Evolutionary conservation across 2,329 filamentous ascomycete genomes (phyloP).

Genomic region (Hypoxylon sp.): DNA sequence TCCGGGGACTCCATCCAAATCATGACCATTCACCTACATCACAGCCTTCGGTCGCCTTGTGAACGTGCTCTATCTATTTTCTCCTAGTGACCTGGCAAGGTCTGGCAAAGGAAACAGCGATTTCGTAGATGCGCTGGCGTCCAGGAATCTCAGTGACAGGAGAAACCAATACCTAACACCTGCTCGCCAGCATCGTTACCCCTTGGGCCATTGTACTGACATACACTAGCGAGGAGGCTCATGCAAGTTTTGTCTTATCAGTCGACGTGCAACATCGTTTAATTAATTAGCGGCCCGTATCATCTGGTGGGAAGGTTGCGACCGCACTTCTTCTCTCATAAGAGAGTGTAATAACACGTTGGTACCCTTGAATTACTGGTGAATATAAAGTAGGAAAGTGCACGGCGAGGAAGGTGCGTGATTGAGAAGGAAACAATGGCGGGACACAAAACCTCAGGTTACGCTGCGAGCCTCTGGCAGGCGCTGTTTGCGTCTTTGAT

Average conservation of each 20-base stretch:
- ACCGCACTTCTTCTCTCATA: conserved; percentile 7
- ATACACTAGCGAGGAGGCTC: conserved; percentile 5
- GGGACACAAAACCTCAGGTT: conserved; percentile 53
- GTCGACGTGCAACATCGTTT: conserved; percentile 7
- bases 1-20: conserved; percentile 3
- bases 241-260: conserved; percentile 25
- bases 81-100: not conserved
- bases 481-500: conserved; percentile 53
- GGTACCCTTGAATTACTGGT: not conserved
- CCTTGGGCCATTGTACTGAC: conserved; percentile 3
- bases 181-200: not conserved
- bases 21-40: conserved; percentile 3
- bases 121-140: conserved; percentile 24
- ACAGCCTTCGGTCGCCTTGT: not conserved
- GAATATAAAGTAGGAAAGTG: conserved; percentile 12
- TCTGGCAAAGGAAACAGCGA: conserved; percentile 7
- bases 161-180: conserved; percentile 1
- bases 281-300: conserved; percentile 14
- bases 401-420: conserved; percentile 17
- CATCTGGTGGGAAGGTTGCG: conserved; percentile 3
- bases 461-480: conserved; percentile 52
- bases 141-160: conserved; percentile 10
- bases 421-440: conserved; percentile 48
- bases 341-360: conserved; percentile 7
- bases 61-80: conserved; percentile 1